Base-by-base conservation (phyloP, 148 eudicot species). In the Simmondsia chinensis region DNA sequence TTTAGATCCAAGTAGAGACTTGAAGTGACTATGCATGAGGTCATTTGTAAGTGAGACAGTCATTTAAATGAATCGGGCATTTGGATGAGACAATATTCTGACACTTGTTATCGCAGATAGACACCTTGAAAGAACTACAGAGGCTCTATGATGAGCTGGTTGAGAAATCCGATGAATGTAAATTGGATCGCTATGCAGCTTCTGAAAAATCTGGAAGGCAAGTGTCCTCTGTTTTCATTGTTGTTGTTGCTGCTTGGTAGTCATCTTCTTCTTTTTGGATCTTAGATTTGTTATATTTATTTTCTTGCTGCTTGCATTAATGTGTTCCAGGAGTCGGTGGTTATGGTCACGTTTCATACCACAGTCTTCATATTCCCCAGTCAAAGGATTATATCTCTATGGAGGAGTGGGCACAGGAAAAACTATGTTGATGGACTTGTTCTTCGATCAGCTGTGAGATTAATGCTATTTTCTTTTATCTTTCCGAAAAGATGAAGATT, bases 331-430 rank as follows among this genome's bases (percentile, higher is more conserved):
- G 77, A 71, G 80, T 60, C 60, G 80, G 50, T 89, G 97, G 97
- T 57, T 77, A 25, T 89, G 93, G 95, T 69, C 87, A 16, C 95
- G 82, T 56, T 68, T 89, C 32, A 74, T 73, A 48, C 87, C 91
- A 24, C 88, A 79, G 40, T 54, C 77, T 22, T 76, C 81, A 6
- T 47, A 63, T 53, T 65, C 95, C 20, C 97, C 97, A 2, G 91
- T 88, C 40, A 80, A 64, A 66, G 94, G 94, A 47, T 78, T 88
- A 19, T 83, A 83, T 52, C 82, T 83, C 3, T 77, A 77, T 52
- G 94, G 94, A 50, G 97, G 97, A 46, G 97, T 85, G 22, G 97
- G 97, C 50, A 89, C 97, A 6, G 95, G 97, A 24, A 89, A 89
- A 61, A 89, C 97, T 50, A 89, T 89, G 97, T 70, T 89, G 61